Percentiles rank a stretch among this genome's conserved stretches.
phyloP scores from a whole-genome alignment of 306 rosid genomes.

The Gastrolobium villosum region DNA sequence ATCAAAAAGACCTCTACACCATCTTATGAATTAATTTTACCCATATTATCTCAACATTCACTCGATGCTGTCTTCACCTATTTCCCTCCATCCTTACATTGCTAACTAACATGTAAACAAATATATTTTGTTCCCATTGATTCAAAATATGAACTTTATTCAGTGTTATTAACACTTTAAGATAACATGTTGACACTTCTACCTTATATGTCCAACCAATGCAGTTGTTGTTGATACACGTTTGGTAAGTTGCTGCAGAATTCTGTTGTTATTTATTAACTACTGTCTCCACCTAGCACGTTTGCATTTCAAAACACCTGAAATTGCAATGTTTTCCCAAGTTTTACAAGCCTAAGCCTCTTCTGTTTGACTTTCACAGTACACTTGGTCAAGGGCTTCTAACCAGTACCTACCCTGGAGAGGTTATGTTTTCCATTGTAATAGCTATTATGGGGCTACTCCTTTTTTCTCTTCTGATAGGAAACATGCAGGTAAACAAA shows the following conservation, averaged over 20 bases:
- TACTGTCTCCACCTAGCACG: constrained; percentile 19
- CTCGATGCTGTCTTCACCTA: neutral
- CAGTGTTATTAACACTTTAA: neutral
- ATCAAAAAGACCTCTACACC: neutral
- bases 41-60: constrained; percentile 3
- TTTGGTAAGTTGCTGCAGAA: neutral
- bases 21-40: neutral
- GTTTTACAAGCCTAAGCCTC: constrained; percentile 29
- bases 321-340: constrained; percentile 24
- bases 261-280: neutral
- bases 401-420: constrained; percentile 81
- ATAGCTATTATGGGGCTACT: constrained; percentile 78
- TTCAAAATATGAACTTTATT: constrained; percentile 21
- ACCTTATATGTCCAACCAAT: constrained; percentile 6
- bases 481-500: constrained; percentile 86
- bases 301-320: neutral
- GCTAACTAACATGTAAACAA: constrained; percentile 12
- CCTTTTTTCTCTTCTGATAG: constrained; percentile 89
- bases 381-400: constrained; percentile 96
- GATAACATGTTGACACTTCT: constrained; percentile 20
- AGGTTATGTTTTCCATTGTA: constrained; percentile 79
- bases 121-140: neutral
- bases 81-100: neutral
- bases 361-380: constrained; percentile 61
- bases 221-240: neutral